These are phyloP conservation scores for Ophiocordyceps camponoti-leonardi DNA, from an alignment of 2,329 filamentous ascomycete species.

Conservation along the genomic window DNA sequence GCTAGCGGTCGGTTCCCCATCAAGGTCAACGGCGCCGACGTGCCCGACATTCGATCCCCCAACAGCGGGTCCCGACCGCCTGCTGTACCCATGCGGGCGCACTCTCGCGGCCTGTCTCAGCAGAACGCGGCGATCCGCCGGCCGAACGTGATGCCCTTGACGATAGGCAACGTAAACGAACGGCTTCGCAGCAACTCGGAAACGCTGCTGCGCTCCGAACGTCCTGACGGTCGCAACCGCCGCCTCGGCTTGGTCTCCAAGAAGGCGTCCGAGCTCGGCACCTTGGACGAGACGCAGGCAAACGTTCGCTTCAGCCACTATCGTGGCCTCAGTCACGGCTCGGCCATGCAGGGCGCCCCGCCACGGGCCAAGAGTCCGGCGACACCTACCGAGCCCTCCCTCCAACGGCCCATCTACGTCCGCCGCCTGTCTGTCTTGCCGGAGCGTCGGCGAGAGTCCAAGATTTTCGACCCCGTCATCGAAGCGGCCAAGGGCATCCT, in stretches of 20 bases:
- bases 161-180: constrained; percentile 54
- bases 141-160: constrained; percentile 54
- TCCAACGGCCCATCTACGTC: constrained; percentile 44
- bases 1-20: constrained; percentile 50
- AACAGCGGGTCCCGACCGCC: constrained; percentile 44
- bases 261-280: constrained; percentile 42
- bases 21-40: constrained; percentile 57
- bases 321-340: constrained; percentile 49
- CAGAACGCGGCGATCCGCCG: constrained; percentile 47
- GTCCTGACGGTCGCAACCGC: constrained; percentile 36
- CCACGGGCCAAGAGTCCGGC: constrained; percentile 31
- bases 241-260: constrained; percentile 49
- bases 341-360: constrained; percentile 42
- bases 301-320: constrained; percentile 51
- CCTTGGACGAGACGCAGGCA: constrained; percentile 43
- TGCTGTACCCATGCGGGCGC: constrained; percentile 59
- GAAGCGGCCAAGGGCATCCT: constrained; percentile 50
- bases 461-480: constrained; percentile 40
- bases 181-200: constrained; percentile 50
- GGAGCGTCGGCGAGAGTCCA: constrained; percentile 45
- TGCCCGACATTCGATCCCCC: constrained; percentile 51
- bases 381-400: constrained; percentile 39
- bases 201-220: constrained; percentile 34
- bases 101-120: constrained; percentile 59
- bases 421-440: constrained; percentile 45